Evolutionary conservation across 345 rosid species (phyloP), one percentile per base, ranked within the genome.

Genomic region (Eucalyptus pauciflora): DNA sequence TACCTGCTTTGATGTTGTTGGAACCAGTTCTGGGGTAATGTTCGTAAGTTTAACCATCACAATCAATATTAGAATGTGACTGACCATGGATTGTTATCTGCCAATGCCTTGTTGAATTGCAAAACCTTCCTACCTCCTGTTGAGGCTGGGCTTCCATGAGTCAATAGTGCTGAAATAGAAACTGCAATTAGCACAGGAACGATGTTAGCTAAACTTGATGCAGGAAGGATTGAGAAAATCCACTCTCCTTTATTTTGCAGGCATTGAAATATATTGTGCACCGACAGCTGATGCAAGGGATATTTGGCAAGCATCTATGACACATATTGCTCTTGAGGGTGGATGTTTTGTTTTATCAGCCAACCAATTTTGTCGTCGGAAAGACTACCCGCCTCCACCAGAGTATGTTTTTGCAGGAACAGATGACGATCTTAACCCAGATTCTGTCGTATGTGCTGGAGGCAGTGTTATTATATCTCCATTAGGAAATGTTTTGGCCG

Each of bases 311-410:
- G 95, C 99, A 45, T 94, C 98, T 12, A 94, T 97, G 96, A 97
- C 96, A 86, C 98, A 96, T 86, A 96, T 97, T n/a, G 99, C 99
- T 91, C 96, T 96, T 76, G 99, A 97, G 88, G 99, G 99, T 62
- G 99, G 98, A 90, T 97, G 99, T 88, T 96, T 96, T 90, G 98
- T 97, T 62, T 88, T 96, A 81, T 94, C 99, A 31, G 98, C 98
- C 69, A 96, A 97, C 90, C 99, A 97, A 20, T 97, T 96, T 88
- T 96, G 99, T 88, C 93, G 93, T 49, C 94, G 98, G 87, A 97
- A 94, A 91, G 98, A 98, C 89, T 98, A 96, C 89, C 99, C 99
- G 10, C 96, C 99, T 80, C 96, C 99, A 69, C 98, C 98, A 2
- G 98, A 96, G 18, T 96, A 97, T 90, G 56, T 90, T 79, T 98